phyloP scores from a whole-genome alignment of 495 filamentous ascomycete species.

The Tuber magnatum region DNA sequence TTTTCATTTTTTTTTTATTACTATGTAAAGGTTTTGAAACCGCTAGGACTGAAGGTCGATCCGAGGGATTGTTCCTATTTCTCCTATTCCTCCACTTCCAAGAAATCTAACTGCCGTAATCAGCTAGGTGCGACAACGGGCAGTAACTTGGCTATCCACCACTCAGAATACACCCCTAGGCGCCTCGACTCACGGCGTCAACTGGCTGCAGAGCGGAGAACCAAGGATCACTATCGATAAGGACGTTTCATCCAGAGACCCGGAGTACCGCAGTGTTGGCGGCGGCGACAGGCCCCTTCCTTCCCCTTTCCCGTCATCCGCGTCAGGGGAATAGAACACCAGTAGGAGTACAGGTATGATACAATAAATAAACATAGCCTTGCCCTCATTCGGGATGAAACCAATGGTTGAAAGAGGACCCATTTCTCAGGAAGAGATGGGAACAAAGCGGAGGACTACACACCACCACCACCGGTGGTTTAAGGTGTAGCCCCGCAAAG shows the following conservation, averaged over 20 bases:
- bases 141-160: not conserved
- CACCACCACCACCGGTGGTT: not conserved
- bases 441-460: too few relatives aligned
- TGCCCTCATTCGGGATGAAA: not conserved
- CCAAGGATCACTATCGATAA: slow-evolving; percentile 2
- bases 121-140: not conserved
- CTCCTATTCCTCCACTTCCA: not conserved
- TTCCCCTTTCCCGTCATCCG: not conserved
- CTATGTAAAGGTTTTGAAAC: not conserved
- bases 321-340: not conserved
- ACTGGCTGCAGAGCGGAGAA: not conserved
- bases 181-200: slow-evolving; percentile 1
- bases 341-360: not conserved
- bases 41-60: not conserved
- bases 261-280: not conserved
- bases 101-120: not conserved
- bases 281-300: not conserved
- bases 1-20: not conserved
- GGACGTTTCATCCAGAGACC: not conserved
- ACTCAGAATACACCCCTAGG: not conserved
- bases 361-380: not conserved
- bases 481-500: not conserved
- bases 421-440: not conserved
- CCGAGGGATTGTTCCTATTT: not conserved
- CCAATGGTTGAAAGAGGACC: not conserved